A percentile compares a stretch with the other conserved stretches of the same genome.
Conservation (phyloP, 768 basidiomycete genomes). For the Botryobasidium botryosum region DNA sequence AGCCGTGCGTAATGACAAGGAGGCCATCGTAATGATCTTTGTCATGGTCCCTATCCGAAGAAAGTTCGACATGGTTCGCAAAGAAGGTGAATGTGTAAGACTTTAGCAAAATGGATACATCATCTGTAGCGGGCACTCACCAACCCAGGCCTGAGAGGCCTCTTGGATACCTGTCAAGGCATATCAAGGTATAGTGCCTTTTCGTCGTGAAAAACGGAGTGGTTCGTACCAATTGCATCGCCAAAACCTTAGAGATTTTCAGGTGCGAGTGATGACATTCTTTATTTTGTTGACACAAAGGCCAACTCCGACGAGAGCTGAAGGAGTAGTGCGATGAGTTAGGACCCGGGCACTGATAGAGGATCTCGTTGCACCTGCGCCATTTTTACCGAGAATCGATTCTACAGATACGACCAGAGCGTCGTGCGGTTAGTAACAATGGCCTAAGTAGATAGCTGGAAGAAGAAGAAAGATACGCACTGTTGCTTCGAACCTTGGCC, state of each 20-base stretch:
- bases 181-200: not conserved
- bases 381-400: no score
- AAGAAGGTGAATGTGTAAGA: not conserved
- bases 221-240: slow-evolving; percentile 24
- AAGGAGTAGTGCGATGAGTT: slow-evolving; percentile 12
- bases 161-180: slow-evolving; percentile 8
- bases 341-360: slow-evolving; percentile 20
- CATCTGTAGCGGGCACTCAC: no score
- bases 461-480: slow-evolving; percentile 9
- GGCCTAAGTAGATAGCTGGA: not conserved
- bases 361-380: not conserved
- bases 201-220: slow-evolving; percentile 18
- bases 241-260: slow-evolving; percentile 33
- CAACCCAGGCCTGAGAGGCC: slow-evolving; percentile 26
- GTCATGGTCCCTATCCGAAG: slow-evolving; percentile 29
- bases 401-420: no score
- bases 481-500: slow-evolving; percentile 28
- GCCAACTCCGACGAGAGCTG: slow-evolving; percentile 30
- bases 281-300: slow-evolving; percentile 27
- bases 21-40: slow-evolving; percentile 31
- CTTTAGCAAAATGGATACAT: no score
- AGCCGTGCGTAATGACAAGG: slow-evolving; percentile 30
- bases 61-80: slow-evolving; percentile 30
- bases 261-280: slow-evolving; percentile 34
- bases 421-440: no score